Percentiles rank a stretch among this genome's conserved stretches.
These are phyloP conservation scores for Monosporascus sp. DNA, from an alignment of 2,329 filamentous ascomycete species.

Conservation along the genomic window DNA sequence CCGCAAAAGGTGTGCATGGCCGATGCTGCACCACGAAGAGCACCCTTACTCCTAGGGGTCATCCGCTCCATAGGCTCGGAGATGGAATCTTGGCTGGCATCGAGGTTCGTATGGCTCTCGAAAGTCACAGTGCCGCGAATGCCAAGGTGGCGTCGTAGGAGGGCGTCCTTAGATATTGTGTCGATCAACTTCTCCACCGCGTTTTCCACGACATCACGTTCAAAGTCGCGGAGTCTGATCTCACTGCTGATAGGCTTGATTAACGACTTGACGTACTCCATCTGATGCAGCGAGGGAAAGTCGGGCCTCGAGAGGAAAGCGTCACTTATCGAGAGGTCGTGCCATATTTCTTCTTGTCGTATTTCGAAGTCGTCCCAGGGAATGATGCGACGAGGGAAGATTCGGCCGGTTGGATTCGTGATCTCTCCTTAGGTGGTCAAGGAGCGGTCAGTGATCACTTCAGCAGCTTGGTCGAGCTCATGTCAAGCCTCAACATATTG, in stretches of 20 bases:
- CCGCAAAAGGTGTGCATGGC: not conserved
- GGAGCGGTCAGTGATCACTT: not conserved
- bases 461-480: not conserved
- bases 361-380: not conserved
- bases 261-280: not conserved
- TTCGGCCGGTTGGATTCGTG: not conserved
- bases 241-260: not conserved
- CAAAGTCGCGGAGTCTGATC: not conserved
- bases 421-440: not conserved
- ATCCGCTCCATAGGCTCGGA: no score
- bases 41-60: no score
- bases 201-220: not conserved
- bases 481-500: not conserved
- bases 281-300: not conserved
- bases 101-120: not conserved
- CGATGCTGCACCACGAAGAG: not conserved
- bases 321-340: not conserved
- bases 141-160: not conserved
- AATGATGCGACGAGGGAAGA: not conserved
- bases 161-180: not conserved
- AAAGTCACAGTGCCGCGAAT: not conserved
- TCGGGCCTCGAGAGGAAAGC: not conserved
- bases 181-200: not conserved
- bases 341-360: not conserved
- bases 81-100: not conserved